These are phyloP conservation scores for Fusarium neocosmosporiellum DNA, from an alignment of 2,329 filamentous ascomycete species.

Conservation along the genomic window DNA sequence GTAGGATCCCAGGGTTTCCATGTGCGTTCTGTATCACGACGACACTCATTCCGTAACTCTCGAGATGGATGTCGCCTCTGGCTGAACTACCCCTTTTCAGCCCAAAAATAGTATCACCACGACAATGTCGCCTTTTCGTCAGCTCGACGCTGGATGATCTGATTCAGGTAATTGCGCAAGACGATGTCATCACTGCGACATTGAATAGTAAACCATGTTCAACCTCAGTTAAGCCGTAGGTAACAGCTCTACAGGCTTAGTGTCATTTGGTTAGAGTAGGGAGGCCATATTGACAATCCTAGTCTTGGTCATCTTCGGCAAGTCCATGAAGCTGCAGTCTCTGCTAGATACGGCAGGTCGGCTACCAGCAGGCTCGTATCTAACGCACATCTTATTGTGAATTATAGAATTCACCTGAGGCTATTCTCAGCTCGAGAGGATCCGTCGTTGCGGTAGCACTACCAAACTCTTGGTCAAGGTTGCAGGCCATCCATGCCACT, in stretches of 20 bases:
- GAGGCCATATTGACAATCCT: neutral
- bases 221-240: neutral
- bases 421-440: neutral
- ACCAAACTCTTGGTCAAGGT: slow-evolving; percentile 11
- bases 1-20: neutral
- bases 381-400: slow-evolving; percentile 2
- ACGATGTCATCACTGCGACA: neutral
- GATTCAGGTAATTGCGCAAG: neutral
- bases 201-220: neutral
- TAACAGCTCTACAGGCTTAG: neutral
- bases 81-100: neutral
- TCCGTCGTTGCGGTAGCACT: slow-evolving; percentile 1
- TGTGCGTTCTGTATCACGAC: neutral
- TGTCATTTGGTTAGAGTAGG: neutral
- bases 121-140: neutral
- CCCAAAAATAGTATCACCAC: neutral
- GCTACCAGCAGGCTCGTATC: neutral
- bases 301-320: neutral
- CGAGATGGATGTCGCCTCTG: neutral
- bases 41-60: neutral
- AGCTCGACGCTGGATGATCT: neutral
- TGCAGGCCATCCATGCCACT: slow-evolving; percentile 3
- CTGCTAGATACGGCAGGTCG: neutral
- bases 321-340: neutral
- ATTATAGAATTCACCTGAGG: slow-evolving; percentile 1